These are phyloP conservation scores for Apiotrichum mycotoxinovorans DNA, from an alignment of 1,284 basidiomycete species.

Conservation along the genomic window DNA sequence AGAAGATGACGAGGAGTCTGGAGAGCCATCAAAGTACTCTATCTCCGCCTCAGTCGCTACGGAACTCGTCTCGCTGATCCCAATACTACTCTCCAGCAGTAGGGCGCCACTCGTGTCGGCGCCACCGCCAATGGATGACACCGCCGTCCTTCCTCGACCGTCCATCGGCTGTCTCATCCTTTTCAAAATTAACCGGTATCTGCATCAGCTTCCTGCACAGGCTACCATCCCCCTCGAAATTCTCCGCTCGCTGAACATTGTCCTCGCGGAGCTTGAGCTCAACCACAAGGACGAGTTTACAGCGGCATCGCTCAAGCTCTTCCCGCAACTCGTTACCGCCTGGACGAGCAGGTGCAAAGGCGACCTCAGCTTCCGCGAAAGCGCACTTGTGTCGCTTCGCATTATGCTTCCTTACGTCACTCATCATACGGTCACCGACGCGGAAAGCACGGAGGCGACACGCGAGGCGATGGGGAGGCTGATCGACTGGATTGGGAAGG, in stretches of 20 bases:
- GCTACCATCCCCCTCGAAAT: slow-evolving; percentile 72
- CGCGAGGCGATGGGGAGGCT: slow-evolving; percentile 57
- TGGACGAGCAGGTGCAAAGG: slow-evolving; percentile 73
- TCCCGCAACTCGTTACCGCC: slow-evolving; percentile 63
- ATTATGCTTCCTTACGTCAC: slow-evolving; percentile 69
- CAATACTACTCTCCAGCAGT: slow-evolving; percentile 60
- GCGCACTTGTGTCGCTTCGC: slow-evolving; percentile 61
- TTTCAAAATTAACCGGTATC: slow-evolving; percentile 62
- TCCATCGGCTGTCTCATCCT: slow-evolving; percentile 59
- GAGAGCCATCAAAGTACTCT: slow-evolving; percentile 11
- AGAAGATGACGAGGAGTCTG: slow-evolving; percentile 19
- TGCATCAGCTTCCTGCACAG: slow-evolving; percentile 60
- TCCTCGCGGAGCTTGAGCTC: slow-evolving; percentile 67
- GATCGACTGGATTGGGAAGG: slow-evolving; percentile 55
- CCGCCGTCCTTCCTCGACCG: neutral
- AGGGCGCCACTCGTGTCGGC: slow-evolving; percentile 37
- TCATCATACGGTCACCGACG: slow-evolving; percentile 15
- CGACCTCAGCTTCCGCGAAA: slow-evolving; percentile 57
- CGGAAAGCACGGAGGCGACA: slow-evolving; percentile 22
- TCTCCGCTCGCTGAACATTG: slow-evolving; percentile 63
- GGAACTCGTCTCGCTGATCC: slow-evolving; percentile 66
- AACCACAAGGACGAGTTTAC: slow-evolving; percentile 63
- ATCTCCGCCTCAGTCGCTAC: slow-evolving; percentile 7
- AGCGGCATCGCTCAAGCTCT: slow-evolving; percentile 59
- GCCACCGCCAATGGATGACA: slow-evolving; percentile 4